Base-by-base conservation (phyloP, 2,329 filamentous ascomycete genomes). In the Stachybotrys chlorohalonatus region DNA sequence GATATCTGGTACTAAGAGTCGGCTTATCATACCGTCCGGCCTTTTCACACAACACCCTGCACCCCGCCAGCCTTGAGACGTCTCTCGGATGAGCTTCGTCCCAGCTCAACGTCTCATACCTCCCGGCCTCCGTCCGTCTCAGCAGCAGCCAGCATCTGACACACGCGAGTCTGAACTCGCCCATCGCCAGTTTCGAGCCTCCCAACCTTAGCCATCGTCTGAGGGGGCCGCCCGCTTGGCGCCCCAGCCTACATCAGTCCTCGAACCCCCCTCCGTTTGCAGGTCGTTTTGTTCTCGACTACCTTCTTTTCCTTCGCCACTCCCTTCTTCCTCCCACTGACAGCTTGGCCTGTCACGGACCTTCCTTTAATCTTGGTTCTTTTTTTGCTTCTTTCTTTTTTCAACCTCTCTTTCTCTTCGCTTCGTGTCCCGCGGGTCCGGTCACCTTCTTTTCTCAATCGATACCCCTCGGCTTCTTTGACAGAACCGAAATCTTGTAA, bases 351-450 rank as follows among this genome's bases (percentile, higher is more conserved):
- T 56, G 52, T 55, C 31, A 53, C 36, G 48, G 47, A 32, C 42
- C 47, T 55, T 31, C 52, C 48, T 52, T 48, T 54, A 48, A 59
- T 60, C 58, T 58, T 61, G 51, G 54, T 54, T 52, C 49, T 57
- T 53, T 50, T 55, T 59, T 66, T 57, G 60, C 63, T 66, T 62
- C 73, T 69, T 73, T 79, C 73, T 24, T 24, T 24, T 78, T 79
- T 71, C 74, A 69, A 73, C 75, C 73, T 58, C 58, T 62, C 68
- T 65, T 63, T 69, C 58, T 55, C 64, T 61, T 59, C 54, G 49
- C 47, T 58, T 60, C 52, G 55, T 53, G 54, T 65, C 63, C 61
- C 69, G 74, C 79, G 70, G 78, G 80, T 79, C 76, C 73, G 80
- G 79, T 72, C 75, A 76, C 74, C 73, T 75, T 69, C 65, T 67